Evolutionary conservation across 2,329 filamentous ascomycete species (phyloP), one percentile per base, ranked within the genome.

Genomic region (Aspergillus nomiae): DNA sequence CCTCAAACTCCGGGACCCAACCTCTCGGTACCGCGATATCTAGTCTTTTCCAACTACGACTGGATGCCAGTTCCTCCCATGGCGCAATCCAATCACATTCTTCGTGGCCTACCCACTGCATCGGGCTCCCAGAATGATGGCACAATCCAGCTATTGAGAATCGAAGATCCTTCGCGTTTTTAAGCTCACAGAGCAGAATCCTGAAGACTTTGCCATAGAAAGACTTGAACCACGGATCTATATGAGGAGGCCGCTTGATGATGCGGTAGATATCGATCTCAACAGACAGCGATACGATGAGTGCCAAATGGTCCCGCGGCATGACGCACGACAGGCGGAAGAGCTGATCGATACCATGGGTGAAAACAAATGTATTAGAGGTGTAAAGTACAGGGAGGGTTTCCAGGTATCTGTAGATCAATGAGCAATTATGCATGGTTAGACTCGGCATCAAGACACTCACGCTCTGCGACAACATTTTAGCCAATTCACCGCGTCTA

Each of bases 191-290:
- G 8, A 11, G 32, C 1, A 65, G 11, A 7, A 63, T 45, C 4
- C 38, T 26, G 10, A 65, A 65, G 19, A 63, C n/a, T 4, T 10
- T 34, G 4, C 46, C 6, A n/a, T 65, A 65, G 11, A 60, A 65
- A 3, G 12, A 14, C 14, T 45, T 36, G 14, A 65, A 63, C 2
- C 19, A 8, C 2, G 9, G 32, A 1, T 65, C 58, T 50, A 63
- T 61, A 21, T 46, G 19, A 10, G 61, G 61, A 0, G 55, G 58
- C 3, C 36, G 43, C 38, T 57, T 65, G 2, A 36, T 57, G 5
- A 38, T 46, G 3, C 58, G 58, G 45, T 63, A 65, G 14, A 61
- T 56, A n/a, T 65, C 63, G 14, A 65, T 63, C 10, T 65, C 63
- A 30, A 65, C 28, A 16, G 21, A 28, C 28, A 65, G 32, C 2